Evolutionary conservation across 73 alveolate genomes (phyloP), one percentile per base, ranked within the genome.

Genomic region (Stentor roeselii): DNA sequence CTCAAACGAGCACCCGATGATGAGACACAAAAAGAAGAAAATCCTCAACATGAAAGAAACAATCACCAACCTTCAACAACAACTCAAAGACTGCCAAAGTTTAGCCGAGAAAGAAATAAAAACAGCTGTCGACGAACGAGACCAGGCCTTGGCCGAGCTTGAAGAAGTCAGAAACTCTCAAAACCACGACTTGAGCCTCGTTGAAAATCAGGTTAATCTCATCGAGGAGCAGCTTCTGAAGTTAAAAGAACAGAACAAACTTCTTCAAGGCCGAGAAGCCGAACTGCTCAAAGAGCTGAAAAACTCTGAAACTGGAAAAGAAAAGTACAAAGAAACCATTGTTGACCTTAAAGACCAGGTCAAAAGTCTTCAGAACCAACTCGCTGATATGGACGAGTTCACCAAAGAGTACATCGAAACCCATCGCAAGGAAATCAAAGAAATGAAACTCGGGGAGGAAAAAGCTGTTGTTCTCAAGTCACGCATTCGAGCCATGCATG

Each of bases 211-310:
- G 34, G 80, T 67, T 27, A 34, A 67, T 30, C 21, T 67, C 27
- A 67, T 67, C 14, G 80, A 67, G 41, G 41, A 67, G 34, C 41
- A 67, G 37, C 80, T 67, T 67, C 21, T 67, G 37, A 67, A 67
- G 34, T 40, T 67, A 27, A 67, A 67, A 67, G 80, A 67, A 1
- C 80, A 67, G 34, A 67, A 67, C 34, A 34, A n/a, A 67, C 27
- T 30, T 1, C 80, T 67, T 21, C 14, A 14, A 32, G 1, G 15
- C 11, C 21, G 80, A 67, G 80, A 67, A 2, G 27, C 21, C 11
- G 80, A 67, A 67, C 11, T 67, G 34, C 11, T 34, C 27, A n/a
- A 34, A 30, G 80, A 67, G 42, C 2, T 67, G 42, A 67, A 40
- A 67, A 21, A 21, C 34, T n/a, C 80, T 27, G 80, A 67, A 67